Evolutionary conservation across 345 rosid genomes (phyloP), one percentile per base, ranked within the genome.

Genomic region (Ricinus communis): DNA sequence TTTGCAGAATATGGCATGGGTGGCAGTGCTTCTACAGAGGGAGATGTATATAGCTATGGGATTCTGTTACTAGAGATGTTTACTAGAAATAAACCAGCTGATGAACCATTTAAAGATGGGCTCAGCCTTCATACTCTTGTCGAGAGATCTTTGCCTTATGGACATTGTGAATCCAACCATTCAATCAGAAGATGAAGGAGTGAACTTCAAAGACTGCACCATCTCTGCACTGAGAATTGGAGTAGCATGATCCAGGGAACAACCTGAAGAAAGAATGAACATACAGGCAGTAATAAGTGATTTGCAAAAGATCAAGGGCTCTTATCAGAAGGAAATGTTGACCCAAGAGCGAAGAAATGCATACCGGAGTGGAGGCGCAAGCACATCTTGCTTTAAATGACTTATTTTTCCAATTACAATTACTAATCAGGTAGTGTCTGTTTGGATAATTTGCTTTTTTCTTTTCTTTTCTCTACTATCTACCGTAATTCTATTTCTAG

Each of bases 41-140:
- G 71, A 12, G 71, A 67, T 67, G 21, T 67, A 21, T 67, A 67
- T 10, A 67, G 71, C 13, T 53, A 67, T 52, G 71, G 50, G 11
- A 67, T 67, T 7, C 12, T 51, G 16, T 21, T 51, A 15, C 21
- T 67, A 9, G 68, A 65, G 55, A 65, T 65, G 38, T 65, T 65
- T 7, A 65, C 68, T 2, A 55, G 68, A 16, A 65, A 25, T 40
- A 65, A 19, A 47, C 68, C 68, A 4, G 47, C 55, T 0, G 40
- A 27, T 28, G 55, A 47, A 54, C 54, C 56, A 21, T 53, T 53
- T 9, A 22, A 22, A 53, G 57, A 53, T 53, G 57, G 22, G 21
- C 15, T 22, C 8, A 53, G 22, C 9, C 57, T 53, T 22, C 57
- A 24, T 53, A 22, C 16, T 22, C 22, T 22, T 24, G 28, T 53